A percentile compares a stretch with the other conserved stretches of the same genome.
Conservation (phyloP, 2,329 filamentous ascomycete genomes). For the Xylariaceae sp. region DNA sequence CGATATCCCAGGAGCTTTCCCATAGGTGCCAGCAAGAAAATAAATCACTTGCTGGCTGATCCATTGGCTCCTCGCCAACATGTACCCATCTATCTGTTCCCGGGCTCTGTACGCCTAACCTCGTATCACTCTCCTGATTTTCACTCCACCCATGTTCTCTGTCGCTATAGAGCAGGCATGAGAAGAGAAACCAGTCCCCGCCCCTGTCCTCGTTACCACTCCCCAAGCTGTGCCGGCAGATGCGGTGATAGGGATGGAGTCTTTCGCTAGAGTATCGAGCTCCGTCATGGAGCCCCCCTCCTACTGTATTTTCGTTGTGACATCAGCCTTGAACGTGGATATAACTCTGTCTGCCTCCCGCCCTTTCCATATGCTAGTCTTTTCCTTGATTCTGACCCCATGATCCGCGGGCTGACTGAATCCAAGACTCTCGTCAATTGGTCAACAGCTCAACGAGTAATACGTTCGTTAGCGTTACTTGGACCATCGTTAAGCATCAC, state of each 20-base stretch:
- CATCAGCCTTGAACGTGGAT: conserved; percentile 1
- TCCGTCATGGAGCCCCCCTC: conserved; percentile 2
- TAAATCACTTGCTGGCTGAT: background rate
- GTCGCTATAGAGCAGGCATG: conserved; percentile 2
- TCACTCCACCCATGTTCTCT: conserved; percentile 8
- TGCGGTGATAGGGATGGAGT: background rate
- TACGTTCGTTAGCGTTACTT: conserved; percentile 34
- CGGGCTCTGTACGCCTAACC: conserved; percentile 12
- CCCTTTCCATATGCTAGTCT: background rate
- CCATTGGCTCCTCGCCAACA: conserved; percentile 4
- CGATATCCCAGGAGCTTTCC: background rate
- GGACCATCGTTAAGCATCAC: conserved; percentile 11
- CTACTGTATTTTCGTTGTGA: background rate
- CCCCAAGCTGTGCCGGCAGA: conserved; percentile 5
- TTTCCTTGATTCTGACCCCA: background rate
- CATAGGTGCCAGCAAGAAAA: background rate
- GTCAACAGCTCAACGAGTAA: conserved; percentile 20
- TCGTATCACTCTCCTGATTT: conserved; percentile 17
- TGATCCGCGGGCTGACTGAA: background rate
- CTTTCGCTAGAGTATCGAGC: background rate
- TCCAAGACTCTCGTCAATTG: background rate
- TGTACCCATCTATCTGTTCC: background rate
- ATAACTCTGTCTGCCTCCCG: conserved; percentile 8
- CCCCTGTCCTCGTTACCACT: conserved; percentile 10
- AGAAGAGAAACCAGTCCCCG: background rate